A percentile compares a stretch with the other conserved stretches of the same genome.
phyloP scores from a whole-genome alignment of 345 rosid species.

The Syzygium jambos region DNA sequence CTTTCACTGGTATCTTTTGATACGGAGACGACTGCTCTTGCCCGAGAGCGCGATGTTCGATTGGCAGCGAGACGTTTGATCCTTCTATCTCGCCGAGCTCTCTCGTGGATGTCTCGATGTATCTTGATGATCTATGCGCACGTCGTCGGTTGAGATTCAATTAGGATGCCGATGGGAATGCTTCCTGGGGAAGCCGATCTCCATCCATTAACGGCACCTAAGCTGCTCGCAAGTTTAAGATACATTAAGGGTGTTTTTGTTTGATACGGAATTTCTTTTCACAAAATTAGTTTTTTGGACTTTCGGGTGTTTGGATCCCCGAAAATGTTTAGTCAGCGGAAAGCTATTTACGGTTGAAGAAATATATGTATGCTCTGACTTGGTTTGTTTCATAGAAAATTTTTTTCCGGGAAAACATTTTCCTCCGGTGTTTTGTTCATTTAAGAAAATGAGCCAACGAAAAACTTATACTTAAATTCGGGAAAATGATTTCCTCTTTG shows the following conservation, averaged over 20 bases:
- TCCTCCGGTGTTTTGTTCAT: too few species aligned
- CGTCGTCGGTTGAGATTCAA: accelerated
- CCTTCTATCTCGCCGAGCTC: background rate
- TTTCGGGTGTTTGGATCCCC: accelerated
- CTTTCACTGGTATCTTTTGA: background rate
- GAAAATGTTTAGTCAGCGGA: background rate
- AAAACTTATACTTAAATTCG: too few species aligned
- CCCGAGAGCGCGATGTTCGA: background rate
- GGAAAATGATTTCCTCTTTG: too few species aligned
- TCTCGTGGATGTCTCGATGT: background rate
- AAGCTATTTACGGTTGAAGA: too few species aligned
- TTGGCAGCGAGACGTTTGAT: background rate
- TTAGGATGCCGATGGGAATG: background rate
- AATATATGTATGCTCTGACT: background rate
- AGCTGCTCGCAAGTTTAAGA: background rate
- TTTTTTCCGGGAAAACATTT: background rate
- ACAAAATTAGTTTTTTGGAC: accelerated
- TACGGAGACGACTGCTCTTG: background rate
- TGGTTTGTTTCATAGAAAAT: too few species aligned
- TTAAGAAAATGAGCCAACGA: too few species aligned
- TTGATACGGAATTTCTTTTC: background rate
- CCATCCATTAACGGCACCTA: background rate
- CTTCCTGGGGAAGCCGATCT: background rate
- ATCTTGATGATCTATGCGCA: background rate
- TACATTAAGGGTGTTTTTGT: too few species aligned